phyloP scores from a whole-genome alignment of 1,284 basidiomycete genomes.

The Ganoderma sinense region DNA sequence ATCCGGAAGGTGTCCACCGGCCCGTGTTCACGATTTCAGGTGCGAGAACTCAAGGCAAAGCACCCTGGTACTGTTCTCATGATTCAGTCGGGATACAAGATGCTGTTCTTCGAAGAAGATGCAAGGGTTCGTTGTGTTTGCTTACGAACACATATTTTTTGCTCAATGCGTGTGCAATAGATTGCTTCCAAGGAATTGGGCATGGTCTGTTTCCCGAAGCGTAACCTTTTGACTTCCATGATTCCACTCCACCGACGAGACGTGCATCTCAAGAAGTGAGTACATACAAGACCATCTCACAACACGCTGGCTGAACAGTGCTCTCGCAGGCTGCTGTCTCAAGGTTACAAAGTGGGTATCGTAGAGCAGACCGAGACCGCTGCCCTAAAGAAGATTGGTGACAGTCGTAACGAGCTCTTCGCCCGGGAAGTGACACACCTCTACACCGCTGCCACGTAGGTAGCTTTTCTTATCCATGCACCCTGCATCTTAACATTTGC shows the following conservation, averaged over 20 bases:
- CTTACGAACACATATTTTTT: background rate
- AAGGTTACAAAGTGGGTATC: constrained; percentile 91
- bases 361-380: constrained; percentile 95
- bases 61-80: constrained; percentile 83
- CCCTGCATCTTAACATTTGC: background rate
- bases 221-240: constrained; percentile 86
- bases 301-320: background rate
- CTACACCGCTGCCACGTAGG: constrained; percentile 91
- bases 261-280: constrained; percentile 89
- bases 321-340: constrained; percentile 73
- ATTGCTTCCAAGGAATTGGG: constrained; percentile 84
- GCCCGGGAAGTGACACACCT: constrained; percentile 82
- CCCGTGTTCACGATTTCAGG: constrained; percentile 46
- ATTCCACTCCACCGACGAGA: constrained; percentile 85
- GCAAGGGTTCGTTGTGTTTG: constrained; percentile 63
- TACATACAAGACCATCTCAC: constrained; percentile 5
- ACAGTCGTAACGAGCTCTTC: constrained; percentile 86
- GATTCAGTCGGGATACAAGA: constrained; percentile 91
- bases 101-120: constrained; percentile 90
- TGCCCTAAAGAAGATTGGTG: constrained; percentile 91
- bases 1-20: background rate
- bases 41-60: constrained; percentile 74
- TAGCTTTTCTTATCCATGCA: constrained; percentile 17
- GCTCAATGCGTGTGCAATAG: constrained; percentile 44
- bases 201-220: constrained; percentile 79